Evolutionary conservation across 2,329 filamentous ascomycete genomes (phyloP), one percentile per base, ranked within the genome.

Genomic region (Colletotrichum tabaci): DNA sequence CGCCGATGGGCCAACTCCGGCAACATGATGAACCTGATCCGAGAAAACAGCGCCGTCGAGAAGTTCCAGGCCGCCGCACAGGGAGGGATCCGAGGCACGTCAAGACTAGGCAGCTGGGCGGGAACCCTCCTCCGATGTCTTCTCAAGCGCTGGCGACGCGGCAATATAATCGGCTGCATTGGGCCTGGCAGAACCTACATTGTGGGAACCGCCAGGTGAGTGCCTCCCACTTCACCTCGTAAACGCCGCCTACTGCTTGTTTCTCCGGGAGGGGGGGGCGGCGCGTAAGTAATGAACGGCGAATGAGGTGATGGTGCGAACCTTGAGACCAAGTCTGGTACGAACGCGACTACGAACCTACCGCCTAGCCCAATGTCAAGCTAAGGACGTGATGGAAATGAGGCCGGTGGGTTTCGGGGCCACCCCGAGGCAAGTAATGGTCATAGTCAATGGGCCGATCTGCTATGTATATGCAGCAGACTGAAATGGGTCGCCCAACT

Each of bases 111-210:
- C 75, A 76, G 62, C 76, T 81, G 21, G 83, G 81, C 16, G 84
- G 85, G 42, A 84, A 86, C 74, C 84, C 15, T 84, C 83, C 23
- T 78, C 81, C 60, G 85, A 86, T 72, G 79, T 85, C 74, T 84
- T 82, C 73, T 79, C 82, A 58, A 84, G 82, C 13, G 80, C 85
- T 1, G 79, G 82, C 8, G 85, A 86, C 72, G 84, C 84, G 1
- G 82, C 76, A 4, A 86, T 87, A 77, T 86, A 80, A 61, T 75
- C 79, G 84, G 16, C 78, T 84, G 66, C 85, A 84, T 77, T 85
- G 82, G 75, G 82, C 86, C 73, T 86, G 84, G 84, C 84, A 86
- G 77, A 84, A 83, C 67, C 80, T 84, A 35, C 80, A 86, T 73
- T 81, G 77, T 78, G 77, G 77, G 60, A 77, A 80, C 55, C 72